Conservation (phyloP, 2,329 filamentous ascomycete genomes). For the Cladosporium sphaerospermum region DNA sequence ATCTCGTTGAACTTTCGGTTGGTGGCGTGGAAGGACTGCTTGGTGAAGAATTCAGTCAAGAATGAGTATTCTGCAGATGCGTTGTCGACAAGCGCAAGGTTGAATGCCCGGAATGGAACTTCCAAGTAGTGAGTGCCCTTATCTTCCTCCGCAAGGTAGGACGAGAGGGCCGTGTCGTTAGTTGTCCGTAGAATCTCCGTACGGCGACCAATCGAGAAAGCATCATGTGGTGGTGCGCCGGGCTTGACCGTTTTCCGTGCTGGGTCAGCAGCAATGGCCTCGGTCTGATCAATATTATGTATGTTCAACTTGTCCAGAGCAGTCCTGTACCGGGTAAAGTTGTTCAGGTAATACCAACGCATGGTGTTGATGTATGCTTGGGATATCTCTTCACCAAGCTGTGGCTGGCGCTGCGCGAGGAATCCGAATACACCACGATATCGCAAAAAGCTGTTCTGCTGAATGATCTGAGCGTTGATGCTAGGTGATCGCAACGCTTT, state of each 20-base stretch:
- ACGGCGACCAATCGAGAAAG: conserved; percentile 81
- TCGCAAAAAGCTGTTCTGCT: conserved; percentile 82
- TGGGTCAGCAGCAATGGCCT: conserved; percentile 64
- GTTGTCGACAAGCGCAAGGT: conserved; percentile 88
- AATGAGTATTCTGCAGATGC: conserved; percentile 93
- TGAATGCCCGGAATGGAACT: conserved; percentile 87
- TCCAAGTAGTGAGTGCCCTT: conserved; percentile 81
- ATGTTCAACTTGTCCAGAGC: conserved; percentile 79
- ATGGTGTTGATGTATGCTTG: conserved; percentile 97
- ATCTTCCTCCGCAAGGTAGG: conserved; percentile 87
- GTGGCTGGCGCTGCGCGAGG: conserved; percentile 70
- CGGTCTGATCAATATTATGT: conserved; percentile 74
- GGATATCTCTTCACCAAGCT: conserved; percentile 82
- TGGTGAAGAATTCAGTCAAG: conserved; percentile 80
- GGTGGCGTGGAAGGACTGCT: conserved; percentile 68
- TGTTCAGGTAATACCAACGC: conserved; percentile 93
- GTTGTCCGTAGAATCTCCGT: conserved; percentile 72
- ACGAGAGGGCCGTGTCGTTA: conserved; percentile 71
- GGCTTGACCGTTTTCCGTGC: conserved; percentile 37
- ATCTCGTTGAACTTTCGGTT: conserved; percentile 80
- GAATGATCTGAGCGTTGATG: conserved; percentile 95
- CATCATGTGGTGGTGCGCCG: conserved; percentile 58
- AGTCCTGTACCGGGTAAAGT: conserved; percentile 82
- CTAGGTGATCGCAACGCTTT: conserved; percentile 89
- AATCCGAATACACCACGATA: conserved; percentile 88